Base-by-base conservation (phyloP, 371 early-diverging fungal species). In the Haplosporangium sp. region DNA sequence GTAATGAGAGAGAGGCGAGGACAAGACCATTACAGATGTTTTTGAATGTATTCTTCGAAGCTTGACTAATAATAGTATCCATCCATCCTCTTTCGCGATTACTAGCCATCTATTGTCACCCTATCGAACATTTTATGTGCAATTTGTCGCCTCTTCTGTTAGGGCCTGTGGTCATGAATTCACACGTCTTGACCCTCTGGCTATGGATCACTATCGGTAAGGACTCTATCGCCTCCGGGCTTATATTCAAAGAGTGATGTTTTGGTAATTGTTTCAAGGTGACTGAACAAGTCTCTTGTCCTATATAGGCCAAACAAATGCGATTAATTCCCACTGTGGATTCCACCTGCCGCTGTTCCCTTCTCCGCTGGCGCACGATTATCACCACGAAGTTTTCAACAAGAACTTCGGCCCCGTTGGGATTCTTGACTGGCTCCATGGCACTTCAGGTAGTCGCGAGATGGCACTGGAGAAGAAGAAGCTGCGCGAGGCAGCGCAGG, bases 321-420 rank as follows among this genome's bases (percentile, higher is more conserved):
- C 91, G n/a, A 85, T 89, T 59, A 85, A 86, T 75, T 84, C 84
- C 0, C 91, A 91, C 71, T 87, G 86, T 69, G 91, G 91, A 2
- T 91, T 87, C 73, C 83, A 85, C 63, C 67, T 91, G 62, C 88
- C 85, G 6, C 62, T 83, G 65, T 84, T 84, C 73, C 73, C 84
- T 45, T 69, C 82, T 56, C 82, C 85, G 23, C 76, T 89, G 71
- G 82, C 71, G 54, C 92, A 91, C 73, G 92, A 91, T 64, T 90
- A 85, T 74, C 92, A 91, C 72, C 92, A 91, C 64, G 84, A 86
- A 74, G 85, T 82, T 20, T 91, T 91, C 81, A 88, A 88, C 65
- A 82, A 83, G 75, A 89, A 87, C 67, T 91, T 82, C 82, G 90
- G 87, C 5, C 81, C 82, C 5, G 46, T 83, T 1, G 87, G 86